Conservation (phyloP, 305 asterid genomes). For the Solanum hybrid region DNA sequence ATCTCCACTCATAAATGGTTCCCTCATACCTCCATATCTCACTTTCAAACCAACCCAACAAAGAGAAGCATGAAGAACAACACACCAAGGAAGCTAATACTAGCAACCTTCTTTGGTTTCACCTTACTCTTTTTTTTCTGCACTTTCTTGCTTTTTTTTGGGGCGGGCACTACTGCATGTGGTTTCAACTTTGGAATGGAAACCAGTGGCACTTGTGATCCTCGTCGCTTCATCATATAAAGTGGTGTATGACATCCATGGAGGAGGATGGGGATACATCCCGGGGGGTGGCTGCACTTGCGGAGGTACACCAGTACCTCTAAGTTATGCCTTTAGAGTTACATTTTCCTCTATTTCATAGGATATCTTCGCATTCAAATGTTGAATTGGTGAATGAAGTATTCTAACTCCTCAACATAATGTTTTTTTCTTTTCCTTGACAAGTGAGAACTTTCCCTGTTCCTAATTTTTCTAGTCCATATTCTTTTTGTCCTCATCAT, state of each 20-base stretch:
- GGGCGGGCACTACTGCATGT: conserved; percentile 13
- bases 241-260: conserved; percentile 36
- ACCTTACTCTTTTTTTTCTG: conserved; percentile 59
- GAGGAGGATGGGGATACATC: neutral
- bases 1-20: neutral
- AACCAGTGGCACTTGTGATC: conserved; percentile 77
- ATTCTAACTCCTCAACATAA: neutral
- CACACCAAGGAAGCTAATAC: neutral
- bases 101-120: neutral
- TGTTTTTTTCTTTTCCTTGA: neutral
- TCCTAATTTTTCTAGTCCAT: neutral
- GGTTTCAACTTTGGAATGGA: conserved; percentile 1
- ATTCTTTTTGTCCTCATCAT: neutral
- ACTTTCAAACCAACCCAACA: conserved; percentile 73
- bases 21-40: conserved; percentile 46
- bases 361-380: neutral
- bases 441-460: neutral
- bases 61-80: neutral
- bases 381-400: neutral
- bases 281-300: neutral
- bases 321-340: neutral
- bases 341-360: neutral
- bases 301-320: neutral
- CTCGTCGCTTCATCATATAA: conserved; percentile 72
- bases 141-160: conserved; percentile 46